Evolutionary conservation across 1,139 yeast species (phyloP), one percentile per base, ranked within the genome.

Genomic region (Hemisphaericaspora subhashii): DNA sequence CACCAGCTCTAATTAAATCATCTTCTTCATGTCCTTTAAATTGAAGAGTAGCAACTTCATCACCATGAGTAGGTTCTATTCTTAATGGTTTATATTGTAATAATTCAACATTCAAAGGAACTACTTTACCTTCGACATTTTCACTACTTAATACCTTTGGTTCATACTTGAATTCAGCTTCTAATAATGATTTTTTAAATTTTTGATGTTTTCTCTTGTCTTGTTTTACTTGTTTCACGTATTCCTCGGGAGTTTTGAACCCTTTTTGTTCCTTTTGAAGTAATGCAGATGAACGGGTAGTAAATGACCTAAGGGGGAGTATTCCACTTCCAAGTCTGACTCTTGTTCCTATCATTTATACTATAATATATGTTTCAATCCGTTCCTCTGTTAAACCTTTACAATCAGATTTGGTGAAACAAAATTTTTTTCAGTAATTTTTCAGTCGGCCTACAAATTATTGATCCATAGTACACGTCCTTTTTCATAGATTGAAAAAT

Each of bases 81-180:
- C 79, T 79, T 45, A 90, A 57, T 1, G 98, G 98, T 32, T 87
- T 86, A 56, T 82, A 84, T 58, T 87, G 81, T 52, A 86, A 82
- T 38, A 92, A 77, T 55, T 84, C 87, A 5, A 89, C 95, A 57
- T 83, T 87, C 44, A 89, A 68, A 11, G 98, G 97, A 16, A 86
- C 58, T 3, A 95, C 94, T 42, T 83, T 59, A 25, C 56, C 53
- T 6, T 47, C 40, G 8, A 45, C 40, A 1, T 56, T 62, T 53
- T 53, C 53, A 33, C 64, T 60, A 13, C 71, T 60, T 22, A 70
- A 40, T 24, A 59, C 62, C 45, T 72, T 64, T 4, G 83, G 82
- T 10, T 58, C 43, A 51, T 74, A 75, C 29, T 59, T 50, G 47
- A 66, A 58, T 15, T 58, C 58, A 27, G 59, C 62, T 30, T 52